phyloP scores from a whole-genome alignment of 352 stramenopile genomes.

The Globisporangium radiosum region DNA sequence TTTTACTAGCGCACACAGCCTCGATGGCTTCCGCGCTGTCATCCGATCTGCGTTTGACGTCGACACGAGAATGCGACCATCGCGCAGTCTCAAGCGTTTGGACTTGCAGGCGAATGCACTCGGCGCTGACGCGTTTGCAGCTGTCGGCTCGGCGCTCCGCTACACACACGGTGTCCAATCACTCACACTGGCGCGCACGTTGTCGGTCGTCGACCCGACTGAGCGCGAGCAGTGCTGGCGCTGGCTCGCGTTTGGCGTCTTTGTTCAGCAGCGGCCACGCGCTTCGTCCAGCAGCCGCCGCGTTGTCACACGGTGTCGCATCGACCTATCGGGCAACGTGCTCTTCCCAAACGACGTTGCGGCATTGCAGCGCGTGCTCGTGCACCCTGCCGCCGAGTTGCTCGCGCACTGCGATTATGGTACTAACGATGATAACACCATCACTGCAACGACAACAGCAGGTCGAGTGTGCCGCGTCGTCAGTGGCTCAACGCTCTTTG shows the following conservation, averaged over 20 bases:
- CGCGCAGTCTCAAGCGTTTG: not conserved
- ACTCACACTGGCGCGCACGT: slow-evolving; percentile 3
- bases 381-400: slow-evolving; percentile 1
- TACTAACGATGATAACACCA: not conserved
- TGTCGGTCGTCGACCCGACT: slow-evolving; percentile 3
- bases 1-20: not conserved
- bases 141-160: slow-evolving; percentile 6
- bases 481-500: not conserved
- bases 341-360: slow-evolving; percentile 7
- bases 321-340: slow-evolving; percentile 9
- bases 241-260: slow-evolving; percentile 11
- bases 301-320: not conserved
- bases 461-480: not conserved
- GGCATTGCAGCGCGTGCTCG: not conserved
- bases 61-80: too few species aligned
- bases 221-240: slow-evolving; percentile 12
- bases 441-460: not conserved
- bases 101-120: slow-evolving; percentile 5
- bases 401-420: not conserved
- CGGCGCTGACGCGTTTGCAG: not conserved
- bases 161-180: slow-evolving; percentile 1
- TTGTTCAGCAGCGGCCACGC: not conserved
- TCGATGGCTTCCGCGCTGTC: not conserved
- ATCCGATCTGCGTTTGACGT: not conserved
- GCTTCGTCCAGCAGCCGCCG: not conserved